Evolutionary conservation across 805 yeast species (phyloP), one percentile per base, ranked within the genome.

Genomic region (Scheffersomyces amazonensis): DNA sequence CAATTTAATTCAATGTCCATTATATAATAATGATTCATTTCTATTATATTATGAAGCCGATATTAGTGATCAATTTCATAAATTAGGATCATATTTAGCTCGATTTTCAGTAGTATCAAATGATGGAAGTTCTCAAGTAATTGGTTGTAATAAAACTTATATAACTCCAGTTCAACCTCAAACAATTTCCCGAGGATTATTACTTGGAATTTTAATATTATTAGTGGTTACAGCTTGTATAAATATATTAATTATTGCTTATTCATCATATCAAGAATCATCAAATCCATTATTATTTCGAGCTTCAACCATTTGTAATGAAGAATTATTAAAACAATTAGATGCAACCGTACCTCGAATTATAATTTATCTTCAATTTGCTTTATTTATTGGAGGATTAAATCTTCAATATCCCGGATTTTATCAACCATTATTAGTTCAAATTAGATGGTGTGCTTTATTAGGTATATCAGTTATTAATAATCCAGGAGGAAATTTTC

Each of bases 271-370:
- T 51, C 80, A 75, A 60, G 87, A 79, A 58, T 60, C 85, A 21
- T 52, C 72, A 32, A 66, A 76, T 45, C 74, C 80, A 23, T 71
- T 76, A 50, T 49, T 80, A 39, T 62, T 68, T 49, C 49, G 64
- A 40, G 82, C 82, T 18, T 69, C 84, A 5, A 74, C 81, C 20
- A 78, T 77, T 33, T 79, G 84, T 53, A 78, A 78, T 48, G 78
- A 71, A 21, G 70, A 76, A 2, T 62, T 81, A 34, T 60, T 81
- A 25, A 66, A 69, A 31, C 80, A 81, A 36, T 50, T 80, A 32
- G 78, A 76, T 34, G 83, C 87, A 1, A 69, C 73, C 10, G 64
- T 70, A 7, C 59, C 63, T 3, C 76, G 76, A 25, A 68, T 75
- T 31, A 45, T 81, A 2, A 56, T 66, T 15, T 81, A 80, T 54